These are phyloP conservation scores for Gossypium aridum DNA, from an alignment of 441 rosid genomes.

Conservation along the genomic window DNA sequence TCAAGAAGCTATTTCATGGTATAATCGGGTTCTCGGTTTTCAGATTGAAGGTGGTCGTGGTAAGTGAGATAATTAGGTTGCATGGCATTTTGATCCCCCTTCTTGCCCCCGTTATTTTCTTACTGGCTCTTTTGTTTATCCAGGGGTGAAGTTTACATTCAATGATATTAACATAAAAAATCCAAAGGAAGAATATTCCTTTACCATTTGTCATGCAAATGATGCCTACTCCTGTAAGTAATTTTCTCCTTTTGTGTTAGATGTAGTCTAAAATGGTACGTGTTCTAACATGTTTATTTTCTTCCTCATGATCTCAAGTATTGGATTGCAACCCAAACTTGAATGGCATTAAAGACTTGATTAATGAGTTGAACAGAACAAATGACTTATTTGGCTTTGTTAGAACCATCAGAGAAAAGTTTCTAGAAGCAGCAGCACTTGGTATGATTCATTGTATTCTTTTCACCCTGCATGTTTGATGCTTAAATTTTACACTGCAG, in stretches of 20 bases:
- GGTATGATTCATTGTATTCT: slow-evolving; percentile 28
- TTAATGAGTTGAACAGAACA: slow-evolving; percentile 53
- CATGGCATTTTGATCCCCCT: slow-evolving; percentile 3
- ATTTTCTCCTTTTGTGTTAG: neutral
- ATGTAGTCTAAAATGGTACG: neutral
- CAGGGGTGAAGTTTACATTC: slow-evolving; percentile 82
- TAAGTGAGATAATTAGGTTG: slow-evolving; percentile 17
- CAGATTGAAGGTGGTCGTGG: slow-evolving; percentile 82
- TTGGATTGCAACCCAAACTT: slow-evolving; percentile 68
- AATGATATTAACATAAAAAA: slow-evolving; percentile 41
- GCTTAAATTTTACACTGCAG: slow-evolving; percentile 6
- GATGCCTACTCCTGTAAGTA: slow-evolving; percentile 62
- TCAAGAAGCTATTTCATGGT: slow-evolving; percentile 71
- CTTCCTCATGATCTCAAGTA: slow-evolving; percentile 41
- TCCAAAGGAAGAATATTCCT: slow-evolving; percentile 43
- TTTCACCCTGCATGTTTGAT: slow-evolving; percentile 11
- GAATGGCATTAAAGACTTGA: slow-evolving; percentile 46
- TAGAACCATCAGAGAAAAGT: slow-evolving; percentile 58
- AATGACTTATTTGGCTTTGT: slow-evolving; percentile 71
- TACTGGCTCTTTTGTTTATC: slow-evolving; percentile 15
- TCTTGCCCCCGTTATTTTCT: slow-evolving; percentile 2
- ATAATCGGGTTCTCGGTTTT: slow-evolving; percentile 65
- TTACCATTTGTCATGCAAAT: slow-evolving; percentile 60
- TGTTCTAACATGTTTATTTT: slow-evolving; percentile 1
- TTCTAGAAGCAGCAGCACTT: slow-evolving; percentile 42